A percentile compares a stretch with the other conserved stretches of the same genome.
phyloP scores from a whole-genome alignment of 768 basidiomycete genomes.

The Sarcodon sp. region DNA sequence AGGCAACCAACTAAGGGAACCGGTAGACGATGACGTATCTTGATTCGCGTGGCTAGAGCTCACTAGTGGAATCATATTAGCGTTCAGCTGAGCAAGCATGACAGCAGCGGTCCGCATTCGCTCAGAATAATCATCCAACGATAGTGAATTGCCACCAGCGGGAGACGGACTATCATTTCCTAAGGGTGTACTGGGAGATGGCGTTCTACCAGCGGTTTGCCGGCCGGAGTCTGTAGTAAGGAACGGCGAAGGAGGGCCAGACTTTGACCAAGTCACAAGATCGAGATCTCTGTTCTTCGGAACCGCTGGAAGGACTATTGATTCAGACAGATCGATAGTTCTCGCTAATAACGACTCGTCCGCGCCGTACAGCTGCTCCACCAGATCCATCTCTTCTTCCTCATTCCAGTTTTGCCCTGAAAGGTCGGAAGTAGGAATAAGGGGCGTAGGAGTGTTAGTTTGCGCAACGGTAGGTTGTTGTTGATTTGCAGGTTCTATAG shows the following conservation, averaged over 20 bases:
- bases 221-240: constrained; percentile 15
- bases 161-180: not conserved
- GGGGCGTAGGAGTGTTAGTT: not conserved
- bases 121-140: constrained; percentile 95
- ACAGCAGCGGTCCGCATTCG: constrained; percentile 97
- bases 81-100: constrained; percentile 95
- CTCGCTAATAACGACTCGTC: constrained; percentile 59
- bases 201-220: not conserved
- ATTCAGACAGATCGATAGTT: constrained; percentile 70
- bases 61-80: constrained; percentile 53
- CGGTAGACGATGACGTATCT: constrained; percentile 7
- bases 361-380: constrained; percentile 88
- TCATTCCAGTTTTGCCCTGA: constrained; percentile 17
- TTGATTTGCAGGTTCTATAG: not conserved
- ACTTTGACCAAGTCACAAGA: constrained; percentile 67
- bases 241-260: constrained; percentile 34
- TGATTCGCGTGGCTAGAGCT: constrained; percentile 12
- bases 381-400: constrained; percentile 90
- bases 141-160: constrained; percentile 27
- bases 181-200: constrained; percentile 8
- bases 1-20: constrained; percentile 17
- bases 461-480: not conserved
- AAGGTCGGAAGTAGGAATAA: constrained; percentile 3
- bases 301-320: constrained; percentile 67
- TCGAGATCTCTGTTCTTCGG: constrained; percentile 89